Conservation (phyloP, 78 protist species). For the Dictyostelium discoideum region dicty_2.7 NC_007090.3:1136001-1136500, state of each 20-base stretch:
- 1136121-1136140: slow-evolving; percentile 74
- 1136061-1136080: slow-evolving; percentile 99
- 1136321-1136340: slow-evolving; percentile 97
- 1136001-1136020: slow-evolving; percentile 95
- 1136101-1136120: slow-evolving; percentile 86
- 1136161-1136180: slow-evolving; percentile 95
- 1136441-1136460: slow-evolving; percentile 99
- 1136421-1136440: slow-evolving; percentile 89
- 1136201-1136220: slow-evolving; percentile 95
- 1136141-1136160: slow-evolving; percentile 94
- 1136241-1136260: slow-evolving; percentile 93
- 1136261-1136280: slow-evolving; percentile 98
- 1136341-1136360: slow-evolving; percentile 99
- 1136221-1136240: slow-evolving; percentile 94
- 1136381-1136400: slow-evolving; percentile 99
- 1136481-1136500: slow-evolving; percentile 99
- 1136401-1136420: slow-evolving; percentile 94
- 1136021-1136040: slow-evolving; percentile 96
- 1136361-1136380: slow-evolving; percentile 99
- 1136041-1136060: slow-evolving; percentile 99
- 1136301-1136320: slow-evolving; percentile 99
- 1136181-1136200: slow-evolving; percentile 97
- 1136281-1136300: slow-evolving; percentile 97
- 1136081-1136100: slow-evolving; percentile 95
- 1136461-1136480: slow-evolving; percentile 99